Conservation (phyloP, 2,329 filamentous ascomycete genomes). For the Colletotrichum cereale region DNA sequence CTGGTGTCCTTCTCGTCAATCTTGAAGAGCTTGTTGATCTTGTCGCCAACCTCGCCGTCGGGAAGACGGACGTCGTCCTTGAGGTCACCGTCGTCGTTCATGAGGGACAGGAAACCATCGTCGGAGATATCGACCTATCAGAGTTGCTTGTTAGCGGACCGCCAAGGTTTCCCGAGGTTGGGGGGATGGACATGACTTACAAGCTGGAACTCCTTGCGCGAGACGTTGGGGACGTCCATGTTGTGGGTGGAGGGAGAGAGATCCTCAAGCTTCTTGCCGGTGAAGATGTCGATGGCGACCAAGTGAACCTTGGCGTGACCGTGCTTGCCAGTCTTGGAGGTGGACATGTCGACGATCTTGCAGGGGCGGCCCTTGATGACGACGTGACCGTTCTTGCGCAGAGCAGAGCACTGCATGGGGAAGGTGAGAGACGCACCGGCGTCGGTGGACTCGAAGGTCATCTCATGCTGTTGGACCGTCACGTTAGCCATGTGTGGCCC, state of each 20-base stretch:
- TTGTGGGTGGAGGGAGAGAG: conserved; percentile 97
- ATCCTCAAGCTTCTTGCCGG: conserved; percentile 99
- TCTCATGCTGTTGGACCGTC: conserved; percentile 67
- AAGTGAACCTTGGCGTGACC: conserved; percentile 99
- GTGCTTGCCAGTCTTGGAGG: conserved; percentile 99
- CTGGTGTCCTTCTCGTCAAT: conserved; percentile 92
- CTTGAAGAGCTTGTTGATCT: conserved; percentile 84
- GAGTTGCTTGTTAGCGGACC: conserved; percentile 19
- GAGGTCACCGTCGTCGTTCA: conserved; percentile 85
- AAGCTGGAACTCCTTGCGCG: conserved; percentile 91
- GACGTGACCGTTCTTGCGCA: conserved; percentile 99
- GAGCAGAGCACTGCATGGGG: conserved; percentile 99
- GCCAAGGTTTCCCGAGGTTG: conserved; percentile 11
- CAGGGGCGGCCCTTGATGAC: conserved; percentile 98
- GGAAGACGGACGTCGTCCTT: conserved; percentile 97
- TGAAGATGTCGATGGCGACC: conserved; percentile 99
- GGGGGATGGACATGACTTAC: conserved; percentile 68
- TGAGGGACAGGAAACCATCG: conserved; percentile 94
- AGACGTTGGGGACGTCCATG: conserved; percentile 98
- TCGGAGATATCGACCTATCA: conserved; percentile 89
- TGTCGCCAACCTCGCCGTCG: conserved; percentile 88
- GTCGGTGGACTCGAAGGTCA: conserved; percentile 90
- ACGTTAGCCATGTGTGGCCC: background rate
- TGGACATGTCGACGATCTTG: conserved; percentile 99
- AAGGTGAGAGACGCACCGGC: conserved; percentile 94